Evolutionary conservation across 768 basidiomycete species (phyloP).

Genomic region (Ramaria rubella): DNA sequence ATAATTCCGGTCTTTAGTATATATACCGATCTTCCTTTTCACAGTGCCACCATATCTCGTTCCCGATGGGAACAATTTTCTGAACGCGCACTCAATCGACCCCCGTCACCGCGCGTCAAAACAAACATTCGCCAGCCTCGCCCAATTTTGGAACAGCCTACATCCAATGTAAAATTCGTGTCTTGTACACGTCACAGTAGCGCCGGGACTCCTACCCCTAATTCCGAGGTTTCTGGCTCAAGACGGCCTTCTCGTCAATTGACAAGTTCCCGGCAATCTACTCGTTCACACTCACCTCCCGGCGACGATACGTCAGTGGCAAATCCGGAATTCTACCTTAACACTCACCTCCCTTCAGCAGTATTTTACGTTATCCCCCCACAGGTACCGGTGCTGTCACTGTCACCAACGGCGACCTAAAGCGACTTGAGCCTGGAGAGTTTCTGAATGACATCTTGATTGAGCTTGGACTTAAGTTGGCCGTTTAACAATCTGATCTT

Average conservation of each 20-base stretch:
- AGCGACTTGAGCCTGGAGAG: conserved; percentile 68
- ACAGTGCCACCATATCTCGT: background rate
- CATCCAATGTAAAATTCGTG: background rate
- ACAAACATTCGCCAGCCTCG: background rate
- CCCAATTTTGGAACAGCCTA: background rate
- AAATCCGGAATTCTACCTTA: background rate
- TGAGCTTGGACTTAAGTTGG: conserved; percentile 91
- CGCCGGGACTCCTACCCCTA: background rate
- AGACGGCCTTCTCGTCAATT: background rate
- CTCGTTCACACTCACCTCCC: background rate
- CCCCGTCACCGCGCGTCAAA: too few relatives aligned
- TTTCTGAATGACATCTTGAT: conserved; percentile 96
- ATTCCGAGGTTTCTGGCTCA: background rate
- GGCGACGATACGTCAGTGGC: background rate
- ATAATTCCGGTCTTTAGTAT: background rate
- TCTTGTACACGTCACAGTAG: background rate
- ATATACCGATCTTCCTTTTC: background rate
- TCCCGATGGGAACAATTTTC: background rate
- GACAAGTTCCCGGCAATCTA: background rate
- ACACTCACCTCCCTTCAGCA: conserved; percentile 23
- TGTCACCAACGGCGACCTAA: conserved; percentile 72
- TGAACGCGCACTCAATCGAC: background rate
- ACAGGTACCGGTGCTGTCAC: conserved; percentile 68
- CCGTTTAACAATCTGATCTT: conserved; percentile 5
- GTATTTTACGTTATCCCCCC: conserved; percentile 72